These are phyloP conservation scores for Pyricularia sp. DNA, from an alignment of 2,329 filamentous ascomycete genomes.

Conservation along the genomic window DNA sequence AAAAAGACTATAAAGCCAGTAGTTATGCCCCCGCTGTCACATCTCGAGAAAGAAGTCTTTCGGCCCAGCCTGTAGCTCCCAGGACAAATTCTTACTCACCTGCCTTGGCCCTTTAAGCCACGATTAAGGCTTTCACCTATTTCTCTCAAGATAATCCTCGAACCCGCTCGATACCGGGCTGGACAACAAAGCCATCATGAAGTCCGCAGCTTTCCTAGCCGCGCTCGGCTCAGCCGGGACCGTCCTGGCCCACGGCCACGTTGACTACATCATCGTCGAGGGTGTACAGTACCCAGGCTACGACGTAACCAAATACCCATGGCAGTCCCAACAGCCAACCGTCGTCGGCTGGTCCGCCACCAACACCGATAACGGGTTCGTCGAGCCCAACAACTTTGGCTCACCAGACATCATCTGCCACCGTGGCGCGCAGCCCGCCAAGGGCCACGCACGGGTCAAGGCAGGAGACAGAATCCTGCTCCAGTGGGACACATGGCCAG, in stretches of 20 bases:
- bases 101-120: background rate
- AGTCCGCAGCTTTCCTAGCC: background rate
- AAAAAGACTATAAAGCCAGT: background rate
- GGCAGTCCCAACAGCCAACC: constrained; percentile 24
- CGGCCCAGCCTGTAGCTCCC: background rate
- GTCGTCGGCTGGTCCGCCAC: constrained; percentile 30
- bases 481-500: constrained; percentile 33
- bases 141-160: background rate
- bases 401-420: constrained; percentile 37
- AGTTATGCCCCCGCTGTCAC: background rate
- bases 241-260: constrained; percentile 21
- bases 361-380: constrained; percentile 40
- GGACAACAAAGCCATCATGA: constrained; percentile 1
- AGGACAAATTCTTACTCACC: background rate
- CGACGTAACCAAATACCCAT: constrained; percentile 26
- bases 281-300: constrained; percentile 37
- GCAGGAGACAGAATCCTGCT: constrained; percentile 31
- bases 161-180: background rate
- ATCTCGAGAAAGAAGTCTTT: background rate
- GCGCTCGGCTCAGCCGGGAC: constrained; percentile 44
- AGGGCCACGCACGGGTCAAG: constrained; percentile 25
- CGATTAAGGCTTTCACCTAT: background rate
- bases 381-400: constrained; percentile 29
- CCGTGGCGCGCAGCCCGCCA: constrained; percentile 26
- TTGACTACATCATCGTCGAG: constrained; percentile 51